phyloP scores from a whole-genome alignment of 352 stramenopile species.

The Globisporangium ultimum region DNA sequence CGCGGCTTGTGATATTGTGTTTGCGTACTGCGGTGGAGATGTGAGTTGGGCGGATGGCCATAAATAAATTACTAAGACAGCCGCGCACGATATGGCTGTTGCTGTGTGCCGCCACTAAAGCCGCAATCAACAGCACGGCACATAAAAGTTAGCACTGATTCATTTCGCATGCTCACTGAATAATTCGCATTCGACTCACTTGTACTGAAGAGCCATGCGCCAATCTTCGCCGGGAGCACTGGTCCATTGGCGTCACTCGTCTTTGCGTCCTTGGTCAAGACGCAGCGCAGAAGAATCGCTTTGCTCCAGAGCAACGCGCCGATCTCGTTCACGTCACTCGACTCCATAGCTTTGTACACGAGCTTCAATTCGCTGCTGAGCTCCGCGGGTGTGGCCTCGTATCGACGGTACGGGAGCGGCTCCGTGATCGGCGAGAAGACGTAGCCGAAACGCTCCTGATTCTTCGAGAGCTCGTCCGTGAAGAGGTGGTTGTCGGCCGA shows the following conservation, averaged over 20 bases:
- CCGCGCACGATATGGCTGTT: slow-evolving; percentile 62
- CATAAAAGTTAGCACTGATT: slow-evolving; percentile 1
- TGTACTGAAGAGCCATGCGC: slow-evolving; percentile 75
- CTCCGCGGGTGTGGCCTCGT: slow-evolving; percentile 55
- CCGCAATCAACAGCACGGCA: slow-evolving; percentile 4
- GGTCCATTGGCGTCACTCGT: neutral
- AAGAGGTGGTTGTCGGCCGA: slow-evolving; percentile 64
- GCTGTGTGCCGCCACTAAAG: slow-evolving; percentile 70
- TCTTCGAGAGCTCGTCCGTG: slow-evolving; percentile 27
- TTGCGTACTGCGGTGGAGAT: slow-evolving; percentile 6
- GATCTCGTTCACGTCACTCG: slow-evolving; percentile 44
- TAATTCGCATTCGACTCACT: slow-evolving; percentile 34
- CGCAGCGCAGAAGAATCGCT: slow-evolving; percentile 55
- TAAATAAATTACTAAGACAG: slow-evolving; percentile 72
- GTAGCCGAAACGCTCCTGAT: slow-evolving; percentile 77
- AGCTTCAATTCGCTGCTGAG: slow-evolving; percentile 46
- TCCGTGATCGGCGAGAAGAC: slow-evolving; percentile 77
- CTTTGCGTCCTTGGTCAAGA: slow-evolving; percentile 28
- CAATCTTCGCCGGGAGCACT: slow-evolving; percentile 49
- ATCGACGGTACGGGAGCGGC: slow-evolving; percentile 50
- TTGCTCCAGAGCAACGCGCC: slow-evolving; percentile 66
- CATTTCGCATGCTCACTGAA: neutral
- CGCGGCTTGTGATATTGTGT: neutral
- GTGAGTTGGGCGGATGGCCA: slow-evolving; percentile 19
- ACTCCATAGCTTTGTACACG: slow-evolving; percentile 67